phyloP scores from a whole-genome alignment of 768 basidiomycete genomes.

The Filobasidium floriforme region DNA sequence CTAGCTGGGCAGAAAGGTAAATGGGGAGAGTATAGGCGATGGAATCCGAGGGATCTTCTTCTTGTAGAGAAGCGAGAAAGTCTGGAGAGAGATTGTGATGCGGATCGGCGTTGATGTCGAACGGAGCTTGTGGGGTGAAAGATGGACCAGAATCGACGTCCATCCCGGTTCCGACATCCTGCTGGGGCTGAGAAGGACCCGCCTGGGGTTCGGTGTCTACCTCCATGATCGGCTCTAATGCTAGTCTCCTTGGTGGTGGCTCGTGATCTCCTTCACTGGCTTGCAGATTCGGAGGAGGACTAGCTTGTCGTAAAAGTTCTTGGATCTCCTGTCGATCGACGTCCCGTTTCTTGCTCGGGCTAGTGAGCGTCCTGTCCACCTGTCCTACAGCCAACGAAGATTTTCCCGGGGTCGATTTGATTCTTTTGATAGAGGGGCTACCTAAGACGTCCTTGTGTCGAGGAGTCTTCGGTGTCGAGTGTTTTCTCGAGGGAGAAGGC shows the following conservation, averaged over 20 bases:
- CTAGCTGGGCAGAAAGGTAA: slow-evolving; percentile 38
- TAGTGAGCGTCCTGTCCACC: not conserved
- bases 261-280: not conserved
- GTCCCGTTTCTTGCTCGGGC: not conserved
- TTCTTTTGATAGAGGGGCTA: not conserved
- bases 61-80: not conserved
- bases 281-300: not conserved
- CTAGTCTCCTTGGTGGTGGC: not conserved
- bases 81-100: slow-evolving; percentile 4
- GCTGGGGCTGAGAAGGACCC: too few relatives aligned
- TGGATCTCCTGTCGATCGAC: not conserved
- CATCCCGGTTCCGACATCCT: not conserved
- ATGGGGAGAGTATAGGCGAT: slow-evolving; percentile 39
- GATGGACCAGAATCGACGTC: not conserved
- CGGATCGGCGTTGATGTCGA: not conserved
- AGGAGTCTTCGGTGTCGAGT: not conserved
- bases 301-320: not conserved
- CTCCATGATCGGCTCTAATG: not conserved
- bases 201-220: not conserved
- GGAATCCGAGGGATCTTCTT: slow-evolving; percentile 27
- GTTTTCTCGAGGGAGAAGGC: not conserved
- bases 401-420: not conserved
- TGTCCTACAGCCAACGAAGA: not conserved
- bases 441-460: not conserved
- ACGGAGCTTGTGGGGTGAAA: not conserved